These are phyloP conservation scores for Leccinum disarticulatum DNA, from an alignment of 768 basidiomycete genomes.

Conservation along the genomic window DNA sequence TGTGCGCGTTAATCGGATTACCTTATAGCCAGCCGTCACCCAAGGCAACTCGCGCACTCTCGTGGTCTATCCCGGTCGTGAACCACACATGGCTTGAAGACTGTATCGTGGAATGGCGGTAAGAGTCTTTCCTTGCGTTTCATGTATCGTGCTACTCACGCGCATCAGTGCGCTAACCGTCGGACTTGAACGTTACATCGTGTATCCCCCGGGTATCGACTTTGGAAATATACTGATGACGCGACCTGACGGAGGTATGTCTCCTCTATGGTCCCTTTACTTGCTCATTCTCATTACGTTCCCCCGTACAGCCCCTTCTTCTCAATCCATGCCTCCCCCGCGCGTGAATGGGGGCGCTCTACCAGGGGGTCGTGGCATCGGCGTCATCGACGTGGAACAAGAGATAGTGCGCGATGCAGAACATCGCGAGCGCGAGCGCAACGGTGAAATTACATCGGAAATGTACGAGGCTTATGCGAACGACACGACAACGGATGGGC, in stretches of 20 bases:
- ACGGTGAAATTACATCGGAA: neutral
- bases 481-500: constrained; percentile 1
- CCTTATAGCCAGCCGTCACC: constrained; percentile 36
- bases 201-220: constrained; percentile 67
- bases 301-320: neutral
- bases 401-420: constrained; percentile 24
- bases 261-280: neutral
- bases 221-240: constrained; percentile 46
- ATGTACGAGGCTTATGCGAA: neutral
- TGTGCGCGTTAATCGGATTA: neutral
- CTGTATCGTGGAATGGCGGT: constrained; percentile 78
- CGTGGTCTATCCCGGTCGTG: constrained; percentile 84
- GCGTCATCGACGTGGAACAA: constrained; percentile 18
- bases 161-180: constrained; percentile 48
- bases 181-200: constrained; percentile 64
- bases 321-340: constrained; percentile 5
- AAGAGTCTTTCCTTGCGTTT: neutral
- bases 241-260: constrained; percentile 17
- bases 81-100: constrained; percentile 94
- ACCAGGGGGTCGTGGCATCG: constrained; percentile 31
- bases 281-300: neutral
- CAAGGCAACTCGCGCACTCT: constrained; percentile 71
- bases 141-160: neutral
- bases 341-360: constrained; percentile 26
- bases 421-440: constrained; percentile 4